A percentile compares a stretch with the other conserved stretches of the same genome.
Evolutionary conservation across 306 rosid species (phyloP).

Genomic region (Dicorynia guianensis): DNA sequence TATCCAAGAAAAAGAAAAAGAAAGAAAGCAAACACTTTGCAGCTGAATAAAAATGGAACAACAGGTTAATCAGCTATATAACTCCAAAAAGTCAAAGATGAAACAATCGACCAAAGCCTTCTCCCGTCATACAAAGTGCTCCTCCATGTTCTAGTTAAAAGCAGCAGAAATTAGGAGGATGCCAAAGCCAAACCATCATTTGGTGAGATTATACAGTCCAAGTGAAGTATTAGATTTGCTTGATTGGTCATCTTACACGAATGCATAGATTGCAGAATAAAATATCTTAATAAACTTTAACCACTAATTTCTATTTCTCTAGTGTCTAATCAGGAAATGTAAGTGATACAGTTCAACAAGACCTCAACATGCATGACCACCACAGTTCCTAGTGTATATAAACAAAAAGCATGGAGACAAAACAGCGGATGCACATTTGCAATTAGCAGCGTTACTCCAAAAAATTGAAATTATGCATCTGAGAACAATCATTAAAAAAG

Average conservation of each 20-base stretch:
- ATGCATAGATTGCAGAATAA: conserved; percentile 1
- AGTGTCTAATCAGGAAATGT: conserved; percentile 1
- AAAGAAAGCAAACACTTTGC: conserved; percentile 6
- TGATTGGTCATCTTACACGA: not conserved
- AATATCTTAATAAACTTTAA: conserved; percentile 9
- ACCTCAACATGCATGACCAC: conserved; percentile 18
- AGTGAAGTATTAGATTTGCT: conserved; percentile 12
- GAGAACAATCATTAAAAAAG: conserved; percentile 34
- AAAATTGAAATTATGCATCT: conserved; percentile 19
- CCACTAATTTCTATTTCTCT: conserved; percentile 25
- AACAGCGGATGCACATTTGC: conserved; percentile 24
- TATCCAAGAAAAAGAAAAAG: not conserved
- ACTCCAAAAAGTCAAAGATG: not conserved
- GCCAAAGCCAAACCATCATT: conserved; percentile 16
- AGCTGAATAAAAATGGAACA: conserved; percentile 26
- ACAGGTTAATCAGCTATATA: not conserved
- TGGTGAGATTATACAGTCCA: not conserved
- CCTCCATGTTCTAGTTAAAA: not conserved
- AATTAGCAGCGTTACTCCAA: conserved; percentile 31
- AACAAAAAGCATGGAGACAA: conserved; percentile 28
- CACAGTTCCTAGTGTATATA: not conserved
- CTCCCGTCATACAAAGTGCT: not conserved
- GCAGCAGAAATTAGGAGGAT: not conserved
- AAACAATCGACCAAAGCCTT: not conserved
- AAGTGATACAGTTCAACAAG: conserved; percentile 8